Evolutionary conservation across 1,284 basidiomycete species (phyloP).

Genomic region (Cutaneotrichosporon sp.): DNA sequence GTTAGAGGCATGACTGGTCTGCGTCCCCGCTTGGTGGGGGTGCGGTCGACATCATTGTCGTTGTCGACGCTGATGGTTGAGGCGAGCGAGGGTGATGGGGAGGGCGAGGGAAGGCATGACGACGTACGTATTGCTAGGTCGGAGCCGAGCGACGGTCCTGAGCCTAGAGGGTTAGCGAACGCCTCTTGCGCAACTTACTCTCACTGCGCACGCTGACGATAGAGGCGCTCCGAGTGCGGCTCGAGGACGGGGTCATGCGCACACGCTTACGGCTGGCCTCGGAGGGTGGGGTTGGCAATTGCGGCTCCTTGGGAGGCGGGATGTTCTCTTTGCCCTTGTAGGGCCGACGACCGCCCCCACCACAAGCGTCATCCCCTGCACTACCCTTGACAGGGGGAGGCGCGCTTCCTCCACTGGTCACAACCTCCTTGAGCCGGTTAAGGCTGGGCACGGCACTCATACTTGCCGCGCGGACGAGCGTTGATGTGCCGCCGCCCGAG

Average conservation of each 20-base stretch:
- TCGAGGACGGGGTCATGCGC: conserved; percentile 26
- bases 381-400: conserved; percentile 22
- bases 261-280: conserved; percentile 35
- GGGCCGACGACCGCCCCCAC: conserved; percentile 25
- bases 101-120: conserved; percentile 34
- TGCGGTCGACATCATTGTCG: conserved; percentile 34
- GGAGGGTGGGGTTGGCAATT: conserved; percentile 3
- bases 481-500: neutral
- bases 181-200: conserved; percentile 11
- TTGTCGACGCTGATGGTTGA: conserved; percentile 23
- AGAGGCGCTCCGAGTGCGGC: conserved; percentile 38
- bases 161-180: neutral
- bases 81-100: conserved; percentile 40
- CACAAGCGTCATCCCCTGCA: conserved; percentile 26
- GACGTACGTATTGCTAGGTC: conserved; percentile 18
- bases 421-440: conserved; percentile 23
- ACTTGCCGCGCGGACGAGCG: conserved; percentile 21
- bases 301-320: conserved; percentile 40
- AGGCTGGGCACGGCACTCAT: conserved; percentile 34
- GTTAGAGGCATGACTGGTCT: conserved; percentile 31
- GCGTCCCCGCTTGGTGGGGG: conserved; percentile 33
- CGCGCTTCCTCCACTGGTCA: conserved; percentile 12
- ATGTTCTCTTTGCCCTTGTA: conserved; percentile 52
- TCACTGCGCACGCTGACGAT: conserved; percentile 47
- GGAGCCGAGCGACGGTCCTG: neutral